Evolutionary conservation across 2,329 filamentous ascomycete genomes (phyloP).

Genomic region (Pezicula radicicola): DNA sequence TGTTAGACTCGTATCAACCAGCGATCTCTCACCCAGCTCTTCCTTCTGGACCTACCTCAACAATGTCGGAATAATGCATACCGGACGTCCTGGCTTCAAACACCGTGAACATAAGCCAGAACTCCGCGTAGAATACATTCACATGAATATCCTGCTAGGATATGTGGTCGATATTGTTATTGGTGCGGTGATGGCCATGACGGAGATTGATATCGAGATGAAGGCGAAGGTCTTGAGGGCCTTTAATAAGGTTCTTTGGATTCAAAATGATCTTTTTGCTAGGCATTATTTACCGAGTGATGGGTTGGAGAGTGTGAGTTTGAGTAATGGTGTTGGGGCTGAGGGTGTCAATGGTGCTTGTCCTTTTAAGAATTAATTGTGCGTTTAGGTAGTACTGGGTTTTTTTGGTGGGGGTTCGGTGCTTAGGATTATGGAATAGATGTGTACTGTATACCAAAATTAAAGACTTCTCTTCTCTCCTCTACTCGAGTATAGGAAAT

Average conservation of each 20-base stretch:
- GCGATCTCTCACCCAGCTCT: constrained; percentile 52
- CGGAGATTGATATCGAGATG: constrained; percentile 57
- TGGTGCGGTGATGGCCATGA: constrained; percentile 66
- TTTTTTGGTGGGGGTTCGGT: no score
- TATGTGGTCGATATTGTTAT: constrained; percentile 77
- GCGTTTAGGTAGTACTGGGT: no score
- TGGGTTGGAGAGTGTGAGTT: no score
- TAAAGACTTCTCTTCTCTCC: no score
- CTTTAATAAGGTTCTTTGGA: constrained; percentile 80
- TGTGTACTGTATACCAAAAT: no score
- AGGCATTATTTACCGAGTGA: constrained; percentile 58
- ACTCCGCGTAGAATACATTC: constrained; percentile 77
- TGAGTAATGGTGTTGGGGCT: no score
- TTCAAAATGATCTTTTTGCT: constrained; percentile 84
- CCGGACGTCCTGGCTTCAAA: constrained; percentile 63
- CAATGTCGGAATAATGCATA: constrained; percentile 84
- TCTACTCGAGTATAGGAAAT: no score
- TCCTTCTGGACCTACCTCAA: constrained; percentile 83
- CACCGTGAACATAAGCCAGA: constrained; percentile 44
- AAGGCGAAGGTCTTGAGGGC: constrained; percentile 75
- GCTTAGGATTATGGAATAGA: no score
- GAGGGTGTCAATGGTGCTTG: no score
- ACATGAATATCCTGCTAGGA: constrained; percentile 68
- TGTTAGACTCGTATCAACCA: constrained; percentile 71
- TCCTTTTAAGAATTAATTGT: no score